Evolutionary conservation across 225 moss, liverwort and hornwort genomes (phyloP), one percentile per base, ranked within the genome.

Genomic region (Sphagnum tenellum): DNA sequence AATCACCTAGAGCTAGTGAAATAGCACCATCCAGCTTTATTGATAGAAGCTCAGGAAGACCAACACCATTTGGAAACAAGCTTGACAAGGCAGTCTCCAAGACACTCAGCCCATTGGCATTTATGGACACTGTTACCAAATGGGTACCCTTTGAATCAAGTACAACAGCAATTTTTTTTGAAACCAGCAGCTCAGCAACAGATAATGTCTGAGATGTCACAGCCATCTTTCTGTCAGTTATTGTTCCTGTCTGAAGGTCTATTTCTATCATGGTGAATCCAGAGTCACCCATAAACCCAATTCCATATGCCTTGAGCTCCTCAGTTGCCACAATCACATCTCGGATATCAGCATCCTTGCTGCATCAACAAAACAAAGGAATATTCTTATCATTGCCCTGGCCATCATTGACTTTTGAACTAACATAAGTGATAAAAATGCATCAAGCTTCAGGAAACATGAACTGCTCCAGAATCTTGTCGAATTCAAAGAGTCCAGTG

Each of bases 21-120:
- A 98, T 61, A 45, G 89, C 90, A 48, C 85, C 87, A 66, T 92
- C 88, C 74, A 98, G 61, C 61, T 76, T 87, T 48, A 83, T 80
- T 54, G 69, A 66, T 55, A 90, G 75, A 55, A 98, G 81, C 65
- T 85, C 83, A 60, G 81, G 67, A 75, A 59, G 50, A 47, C 67
- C 70, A 49, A 78, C 72, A 45, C 69, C 67, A 50, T 74, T 77
- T 47, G 74, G 63, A 45, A 89, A 73, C 45, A 98, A 64, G 73
- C 78, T 83, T 64, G 74, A 73, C 49, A 98, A 64, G 71, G 79
- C 77, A 71, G 86, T 88, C 70, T 92, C 83, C 11, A 82, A 65
- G 45, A 87, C 56, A 12, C 75, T 72, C 57, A 74, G 60, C 54
- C 56, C 65, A 11, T 69, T 75, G 56, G 74, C 57, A 60, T 75